These are phyloP conservation scores for Vararia minispora DNA, from an alignment of 768 basidiomycete species.

Conservation along the genomic window DNA sequence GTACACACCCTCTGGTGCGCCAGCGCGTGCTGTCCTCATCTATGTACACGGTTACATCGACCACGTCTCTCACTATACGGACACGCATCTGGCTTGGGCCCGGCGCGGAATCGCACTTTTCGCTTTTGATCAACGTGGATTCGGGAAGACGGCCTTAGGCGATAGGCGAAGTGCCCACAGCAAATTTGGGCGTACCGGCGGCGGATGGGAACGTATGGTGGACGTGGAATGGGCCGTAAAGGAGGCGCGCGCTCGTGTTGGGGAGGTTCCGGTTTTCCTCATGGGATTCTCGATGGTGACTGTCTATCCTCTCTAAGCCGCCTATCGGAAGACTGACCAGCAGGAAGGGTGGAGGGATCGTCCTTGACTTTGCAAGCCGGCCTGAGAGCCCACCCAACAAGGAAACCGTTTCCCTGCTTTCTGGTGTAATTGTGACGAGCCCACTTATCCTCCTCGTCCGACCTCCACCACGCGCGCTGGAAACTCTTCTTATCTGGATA, in stretches of 20 bases:
- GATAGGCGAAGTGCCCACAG: too few relatives aligned
- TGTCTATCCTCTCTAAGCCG: not conserved
- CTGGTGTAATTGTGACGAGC: slow-evolving; percentile 56
- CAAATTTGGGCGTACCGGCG: slow-evolving; percentile 53
- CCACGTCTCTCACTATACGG: slow-evolving; percentile 60
- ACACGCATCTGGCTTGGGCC: slow-evolving; percentile 47
- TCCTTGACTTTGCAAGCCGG: slow-evolving; percentile 47
- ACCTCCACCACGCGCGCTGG: slow-evolving; percentile 43
- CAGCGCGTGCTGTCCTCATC: slow-evolving; percentile 32
- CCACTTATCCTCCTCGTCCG: slow-evolving; percentile 54
- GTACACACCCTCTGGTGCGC: slow-evolving; percentile 35
- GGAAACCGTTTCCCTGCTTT: slow-evolving; percentile 29
- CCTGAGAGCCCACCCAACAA: slow-evolving; percentile 19
- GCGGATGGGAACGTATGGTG: slow-evolving; percentile 45
- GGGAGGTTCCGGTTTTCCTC: slow-evolving; percentile 48
- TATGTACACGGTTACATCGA: slow-evolving; percentile 75
- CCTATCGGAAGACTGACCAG: not conserved
- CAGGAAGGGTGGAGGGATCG: slow-evolving; percentile 64
- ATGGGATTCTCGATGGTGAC: slow-evolving; percentile 74
- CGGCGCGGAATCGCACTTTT: slow-evolving; percentile 52
- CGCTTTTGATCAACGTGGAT: slow-evolving; percentile 72
- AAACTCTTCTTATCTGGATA: slow-evolving; percentile 33
- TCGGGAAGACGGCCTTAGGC: slow-evolving; percentile 59
- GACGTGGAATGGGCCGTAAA: slow-evolving; percentile 64
- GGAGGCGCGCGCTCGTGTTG: slow-evolving; percentile 33